Evolutionary conservation across 2,329 filamentous ascomycete species (phyloP).

Genomic region (Alternaria angustiovoidea): DNA sequence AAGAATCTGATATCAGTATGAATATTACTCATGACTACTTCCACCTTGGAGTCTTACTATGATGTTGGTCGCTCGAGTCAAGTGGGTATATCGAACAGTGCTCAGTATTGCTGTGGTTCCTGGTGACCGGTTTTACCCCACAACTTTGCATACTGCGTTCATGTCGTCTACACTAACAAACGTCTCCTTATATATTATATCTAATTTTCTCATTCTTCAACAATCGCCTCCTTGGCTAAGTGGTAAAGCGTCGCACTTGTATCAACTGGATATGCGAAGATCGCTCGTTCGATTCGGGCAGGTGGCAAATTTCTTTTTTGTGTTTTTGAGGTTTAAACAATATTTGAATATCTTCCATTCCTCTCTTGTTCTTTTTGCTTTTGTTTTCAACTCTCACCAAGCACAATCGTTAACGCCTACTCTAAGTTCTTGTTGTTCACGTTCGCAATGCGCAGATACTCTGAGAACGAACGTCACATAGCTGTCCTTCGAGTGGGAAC

Average conservation of each 20-base stretch:
- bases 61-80: neutral
- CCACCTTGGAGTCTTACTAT: neutral
- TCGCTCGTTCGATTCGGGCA: constrained; percentile 14
- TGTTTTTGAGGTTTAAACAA: too few species aligned
- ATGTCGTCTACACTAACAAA: too few species aligned
- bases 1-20: neutral
- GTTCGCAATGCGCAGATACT: neutral
- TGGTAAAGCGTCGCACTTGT: constrained; percentile 21
- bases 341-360: too few species aligned
- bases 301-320: neutral
- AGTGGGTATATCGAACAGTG: neutral
- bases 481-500: too few species aligned
- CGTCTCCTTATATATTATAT: too few species aligned
- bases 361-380: too few species aligned
- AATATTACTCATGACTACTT: neutral
- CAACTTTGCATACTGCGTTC: neutral
- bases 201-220: neutral
- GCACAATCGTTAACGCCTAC: too few species aligned
- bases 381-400: too few species aligned
- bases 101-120: neutral
- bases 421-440: neutral
- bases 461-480: too few species aligned
- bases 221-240: constrained; percentile 9
- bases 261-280: constrained; percentile 9
- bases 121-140: neutral